phyloP scores from a whole-genome alignment of 2,329 filamentous ascomycete genomes.

The Xylaria polymorpha region DNA sequence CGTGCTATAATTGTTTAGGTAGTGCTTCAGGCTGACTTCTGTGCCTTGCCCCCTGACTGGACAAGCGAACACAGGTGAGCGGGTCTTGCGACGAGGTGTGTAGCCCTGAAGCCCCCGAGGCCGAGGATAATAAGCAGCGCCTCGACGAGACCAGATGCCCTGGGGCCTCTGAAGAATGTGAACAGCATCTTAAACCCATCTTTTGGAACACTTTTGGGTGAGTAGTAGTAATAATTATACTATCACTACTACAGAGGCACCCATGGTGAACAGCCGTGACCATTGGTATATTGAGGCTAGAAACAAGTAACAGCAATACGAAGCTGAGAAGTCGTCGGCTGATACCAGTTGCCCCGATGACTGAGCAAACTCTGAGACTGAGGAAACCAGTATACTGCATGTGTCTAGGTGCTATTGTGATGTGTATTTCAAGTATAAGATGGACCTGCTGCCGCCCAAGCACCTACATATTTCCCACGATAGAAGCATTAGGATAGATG shows the following conservation, averaged over 20 bases:
- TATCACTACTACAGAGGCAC: neutral
- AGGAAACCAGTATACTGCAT: neutral
- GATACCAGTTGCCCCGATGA: conserved; percentile 18
- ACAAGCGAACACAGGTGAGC: conserved; percentile 35
- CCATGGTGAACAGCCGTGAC: neutral
- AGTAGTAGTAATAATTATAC: neutral
- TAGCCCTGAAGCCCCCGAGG: conserved; percentile 12
- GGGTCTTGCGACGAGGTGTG: conserved; percentile 31
- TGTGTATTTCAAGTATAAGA: neutral
- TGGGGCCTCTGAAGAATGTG: conserved; percentile 12
- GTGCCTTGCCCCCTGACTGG: conserved; percentile 17
- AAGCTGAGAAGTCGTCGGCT: conserved; percentile 6
- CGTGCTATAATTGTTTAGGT: conserved; percentile 22
- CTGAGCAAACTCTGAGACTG: conserved; percentile 3
- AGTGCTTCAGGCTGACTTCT: conserved; percentile 16
- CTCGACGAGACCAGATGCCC: neutral
- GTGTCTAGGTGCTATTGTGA: neutral
- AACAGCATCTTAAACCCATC: neutral
- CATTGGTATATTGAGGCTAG: neutral
- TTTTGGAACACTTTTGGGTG: neutral
- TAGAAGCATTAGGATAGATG: neutral
- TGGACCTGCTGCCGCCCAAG: neutral
- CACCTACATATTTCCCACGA: neutral
- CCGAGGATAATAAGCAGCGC: neutral
- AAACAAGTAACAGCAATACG: neutral